A percentile compares a stretch with the other conserved stretches of the same genome.
These are phyloP conservation scores for Oryza meridionalis DNA, from an alignment of 176 grass and related monocot genomes.

Conservation along the genomic window DNA sequence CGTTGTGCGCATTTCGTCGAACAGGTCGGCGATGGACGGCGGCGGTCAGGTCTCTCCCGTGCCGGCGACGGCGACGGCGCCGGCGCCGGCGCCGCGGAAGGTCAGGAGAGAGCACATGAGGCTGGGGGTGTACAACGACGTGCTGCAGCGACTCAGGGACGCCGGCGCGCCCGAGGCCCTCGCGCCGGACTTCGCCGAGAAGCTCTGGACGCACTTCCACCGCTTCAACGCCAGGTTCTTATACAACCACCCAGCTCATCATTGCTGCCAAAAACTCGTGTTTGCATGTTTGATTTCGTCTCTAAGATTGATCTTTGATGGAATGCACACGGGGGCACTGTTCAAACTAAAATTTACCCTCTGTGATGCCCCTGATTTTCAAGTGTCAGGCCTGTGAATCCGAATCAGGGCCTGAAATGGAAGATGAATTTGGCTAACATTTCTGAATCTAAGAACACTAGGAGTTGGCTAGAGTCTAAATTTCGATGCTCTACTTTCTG, in stretches of 20 bases:
- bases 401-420: too few species aligned
- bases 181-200: conserved; percentile 33
- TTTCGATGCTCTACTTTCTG: not conserved
- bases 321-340: not conserved
- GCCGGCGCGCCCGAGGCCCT: conserved; percentile 28
- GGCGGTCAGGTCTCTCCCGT: not conserved
- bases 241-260: too few species aligned
- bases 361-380: not conserved
- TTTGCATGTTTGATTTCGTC: not conserved
- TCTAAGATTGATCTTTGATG: not conserved
- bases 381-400: too few species aligned
- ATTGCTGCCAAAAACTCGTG: not conserved
- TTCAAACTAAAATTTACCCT: not conserved
- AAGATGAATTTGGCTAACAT: too few species aligned
- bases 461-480: not conserved
- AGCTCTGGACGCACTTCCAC: conserved; percentile 48
- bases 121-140: conserved; percentile 47
- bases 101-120: not conserved
- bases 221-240: conserved; percentile 34
- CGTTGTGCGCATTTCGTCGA: conserved; percentile 11
- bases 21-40: not conserved
- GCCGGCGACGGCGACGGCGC: not conserved
- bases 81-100: not conserved
- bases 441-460: too few species aligned
- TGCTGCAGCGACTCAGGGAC: conserved; percentile 42